Base-by-base conservation (phyloP, 2,329 filamentous ascomycete genomes). In the Ophidiomyces ophidiicola region DNA sequence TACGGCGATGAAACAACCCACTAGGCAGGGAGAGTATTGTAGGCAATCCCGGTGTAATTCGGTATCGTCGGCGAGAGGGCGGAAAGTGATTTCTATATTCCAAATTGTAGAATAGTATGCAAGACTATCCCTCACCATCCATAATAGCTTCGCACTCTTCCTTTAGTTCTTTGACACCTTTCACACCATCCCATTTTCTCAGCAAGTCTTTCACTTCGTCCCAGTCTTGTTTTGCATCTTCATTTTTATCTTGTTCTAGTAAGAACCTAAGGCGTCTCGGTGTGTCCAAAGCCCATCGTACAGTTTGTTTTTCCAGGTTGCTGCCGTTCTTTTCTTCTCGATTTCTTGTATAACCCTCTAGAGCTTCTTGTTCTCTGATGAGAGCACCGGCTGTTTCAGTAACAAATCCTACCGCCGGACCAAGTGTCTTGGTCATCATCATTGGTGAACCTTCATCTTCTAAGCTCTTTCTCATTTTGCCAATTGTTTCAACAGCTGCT, bases 401-500 rank as follows among this genome's bases (percentile, higher is more conserved):
- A 41, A 66, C 62, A 41, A 64, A 63, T 1, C 56, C 53, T 48
- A 66, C 60, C 2, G 61, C 59, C 20, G 61, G 60, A 3, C 53
- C 55, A 25, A 67, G 43, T 3, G 60, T 64, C 44, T 63, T 66
- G 8, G 64, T 63, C 55, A 67, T 61, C 0, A 58, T 60, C 50
- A 67, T 53, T n/a, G 66, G 61, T 7, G 59, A 56, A 2, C 61
- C 55, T 3, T 61, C 54, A 34, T 64, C 61, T 47, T 67, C 64
- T 59, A 69, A 67, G 42, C 63, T 67, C 42, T 51, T 53, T 21
- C 65, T 56, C 65, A 69, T 68, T 64, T 83, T 85, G 35, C 82
- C 74, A 53, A 98, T 98, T 2, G 88, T 96, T 60, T 94, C 88
- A 7, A 92, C 94, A 1, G 90, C 90, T n/a, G 80, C 76, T 49